phyloP scores from a whole-genome alignment of 2,329 filamentous ascomycete genomes.

The Cyphellophora europaea region DNA sequence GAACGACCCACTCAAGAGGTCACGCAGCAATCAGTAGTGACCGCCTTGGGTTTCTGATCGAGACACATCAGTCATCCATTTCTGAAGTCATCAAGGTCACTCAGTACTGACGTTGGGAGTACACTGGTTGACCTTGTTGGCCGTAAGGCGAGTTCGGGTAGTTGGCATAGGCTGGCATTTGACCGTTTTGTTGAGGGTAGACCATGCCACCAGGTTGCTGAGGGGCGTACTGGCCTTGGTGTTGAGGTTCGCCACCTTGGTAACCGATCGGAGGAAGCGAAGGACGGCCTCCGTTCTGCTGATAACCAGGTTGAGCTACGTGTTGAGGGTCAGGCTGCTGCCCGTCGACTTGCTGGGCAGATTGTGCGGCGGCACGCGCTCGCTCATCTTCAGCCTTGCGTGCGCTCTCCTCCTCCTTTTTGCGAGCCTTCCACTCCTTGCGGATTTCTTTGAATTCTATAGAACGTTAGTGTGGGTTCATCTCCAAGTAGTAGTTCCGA shows the following conservation, averaged over 20 bases:
- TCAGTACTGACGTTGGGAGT: constrained; percentile 42
- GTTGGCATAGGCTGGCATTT: constrained; percentile 36
- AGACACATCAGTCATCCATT: too few relatives aligned
- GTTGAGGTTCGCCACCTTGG: constrained; percentile 46
- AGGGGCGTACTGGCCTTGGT: constrained; percentile 51
- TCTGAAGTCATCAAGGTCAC: constrained; percentile 5
- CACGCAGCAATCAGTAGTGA: too few relatives aligned
- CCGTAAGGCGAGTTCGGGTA: constrained; percentile 42
- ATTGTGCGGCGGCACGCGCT: constrained; percentile 40
- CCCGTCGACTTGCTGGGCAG: constrained; percentile 43
- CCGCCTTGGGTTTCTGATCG: too few relatives aligned
- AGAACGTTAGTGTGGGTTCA: constrained; percentile 6
- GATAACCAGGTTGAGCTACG: constrained; percentile 29
- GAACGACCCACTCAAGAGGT: too few relatives aligned
- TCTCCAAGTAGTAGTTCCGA: neutral
- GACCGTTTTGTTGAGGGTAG: constrained; percentile 36
- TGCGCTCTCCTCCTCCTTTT: constrained; percentile 92
- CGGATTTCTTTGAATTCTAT: constrained; percentile 97
- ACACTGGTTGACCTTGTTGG: constrained; percentile 38
- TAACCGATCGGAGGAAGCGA: constrained; percentile 72
- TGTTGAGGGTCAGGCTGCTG: constrained; percentile 32
- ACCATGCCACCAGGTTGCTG: constrained; percentile 35
- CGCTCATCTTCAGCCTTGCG: constrained; percentile 87
- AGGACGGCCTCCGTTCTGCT: constrained; percentile 44
- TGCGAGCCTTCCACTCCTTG: constrained; percentile 97